A percentile compares a stretch with the other conserved stretches of the same genome.
Conservation (phyloP, 2,329 filamentous ascomycete species). For the Aspergillus japonicus region DNA sequence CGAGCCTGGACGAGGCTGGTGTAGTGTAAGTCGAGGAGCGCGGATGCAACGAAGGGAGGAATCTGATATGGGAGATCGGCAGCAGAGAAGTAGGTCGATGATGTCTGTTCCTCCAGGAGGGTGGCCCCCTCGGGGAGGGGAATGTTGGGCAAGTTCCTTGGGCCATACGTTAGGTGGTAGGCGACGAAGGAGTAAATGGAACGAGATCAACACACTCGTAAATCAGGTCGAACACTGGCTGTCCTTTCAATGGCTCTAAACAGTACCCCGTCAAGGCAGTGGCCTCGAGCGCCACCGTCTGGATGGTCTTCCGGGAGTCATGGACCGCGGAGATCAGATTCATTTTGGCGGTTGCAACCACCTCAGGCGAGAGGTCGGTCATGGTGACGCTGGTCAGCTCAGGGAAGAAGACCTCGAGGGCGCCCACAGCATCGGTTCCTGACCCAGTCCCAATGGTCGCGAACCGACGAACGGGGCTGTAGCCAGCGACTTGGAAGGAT, state of each 20-base stretch:
- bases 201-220: neutral
- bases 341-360: neutral
- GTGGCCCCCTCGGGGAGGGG: neutral
- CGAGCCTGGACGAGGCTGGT: neutral
- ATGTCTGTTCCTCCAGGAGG: neutral
- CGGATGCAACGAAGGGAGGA: neutral
- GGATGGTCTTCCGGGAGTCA: neutral
- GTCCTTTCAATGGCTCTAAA: neutral
- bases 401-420: slow-evolving; percentile 2
- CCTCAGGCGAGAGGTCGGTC: neutral
- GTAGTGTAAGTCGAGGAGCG: neutral
- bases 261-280: neutral
- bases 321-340: neutral
- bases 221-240: neutral
- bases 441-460: slow-evolving; percentile 1
- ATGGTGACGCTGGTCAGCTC: neutral
- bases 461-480: neutral
- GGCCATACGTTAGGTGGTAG: neutral
- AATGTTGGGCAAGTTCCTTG: slow-evolving; percentile 1
- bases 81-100: neutral
- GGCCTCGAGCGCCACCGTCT: neutral
- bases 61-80: neutral
- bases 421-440: neutral
- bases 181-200: too few relatives aligned
- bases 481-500: neutral